Percentiles rank a stretch among this genome's conserved stretches.
Conservation (phyloP, 106 monocot genomes). For the Allium sativum region DNA sequence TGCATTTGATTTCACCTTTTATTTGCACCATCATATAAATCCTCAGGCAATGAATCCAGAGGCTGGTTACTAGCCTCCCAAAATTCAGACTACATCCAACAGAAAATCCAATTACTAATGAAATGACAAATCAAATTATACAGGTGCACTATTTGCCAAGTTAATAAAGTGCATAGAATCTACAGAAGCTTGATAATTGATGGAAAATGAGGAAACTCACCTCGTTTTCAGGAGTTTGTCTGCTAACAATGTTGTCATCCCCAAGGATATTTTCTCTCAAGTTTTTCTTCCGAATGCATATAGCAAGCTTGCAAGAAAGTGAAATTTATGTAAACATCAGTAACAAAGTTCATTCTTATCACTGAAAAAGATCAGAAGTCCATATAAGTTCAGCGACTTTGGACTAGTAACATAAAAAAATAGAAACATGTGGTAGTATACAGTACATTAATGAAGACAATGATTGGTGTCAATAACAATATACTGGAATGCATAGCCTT, state of each 20-base stretch:
- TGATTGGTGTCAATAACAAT: too few species aligned
- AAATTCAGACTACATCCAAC: neutral
- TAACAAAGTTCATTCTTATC: neutral
- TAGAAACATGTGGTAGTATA: too few species aligned
- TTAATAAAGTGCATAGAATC: neutral
- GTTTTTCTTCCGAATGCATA: conserved; percentile 72
- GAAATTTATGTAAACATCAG: neutral
- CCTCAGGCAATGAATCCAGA: conserved; percentile 4
- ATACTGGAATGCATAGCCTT: too few species aligned
- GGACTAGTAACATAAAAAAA: too few species aligned
- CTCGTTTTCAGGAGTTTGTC: conserved; percentile 22
- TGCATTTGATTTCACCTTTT: conserved; percentile 22
- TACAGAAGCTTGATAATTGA: neutral
- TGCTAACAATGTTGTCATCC: conserved; percentile 15
- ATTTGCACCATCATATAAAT: conserved; percentile 11
- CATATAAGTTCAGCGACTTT: too few species aligned
- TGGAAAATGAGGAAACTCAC: conserved; percentile 15
- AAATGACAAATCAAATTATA: conserved; percentile 8
- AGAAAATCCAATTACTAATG: neutral
- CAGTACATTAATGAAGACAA: too few species aligned
- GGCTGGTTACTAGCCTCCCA: conserved; percentile 4
- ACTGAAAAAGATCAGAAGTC: too few species aligned
- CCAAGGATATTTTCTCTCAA: conserved; percentile 20
- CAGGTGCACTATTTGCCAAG: conserved; percentile 3
- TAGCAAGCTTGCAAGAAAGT: conserved; percentile 55